Conservation (phyloP, 2,329 filamentous ascomycete species). For the Fusarium chuoi region DNA sequence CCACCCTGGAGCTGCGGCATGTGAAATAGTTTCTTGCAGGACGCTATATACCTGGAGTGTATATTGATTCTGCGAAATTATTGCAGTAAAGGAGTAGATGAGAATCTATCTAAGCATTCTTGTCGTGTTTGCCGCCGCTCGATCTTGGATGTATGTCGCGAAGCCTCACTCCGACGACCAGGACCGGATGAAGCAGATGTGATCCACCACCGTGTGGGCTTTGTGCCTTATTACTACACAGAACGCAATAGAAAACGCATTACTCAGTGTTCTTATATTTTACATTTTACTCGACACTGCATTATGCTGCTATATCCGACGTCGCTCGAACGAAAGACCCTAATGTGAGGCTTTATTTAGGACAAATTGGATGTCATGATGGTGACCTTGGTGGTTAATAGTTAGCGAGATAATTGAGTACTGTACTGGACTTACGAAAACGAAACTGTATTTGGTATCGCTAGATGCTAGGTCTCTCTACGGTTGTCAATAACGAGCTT, state of each 20-base stretch:
- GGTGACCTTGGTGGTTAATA: neutral
- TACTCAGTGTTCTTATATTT: neutral
- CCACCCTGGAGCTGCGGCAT: neutral
- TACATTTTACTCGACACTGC: neutral
- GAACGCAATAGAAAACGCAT: neutral
- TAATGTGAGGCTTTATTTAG: neutral
- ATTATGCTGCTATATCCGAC: neutral
- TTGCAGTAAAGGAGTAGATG: no score
- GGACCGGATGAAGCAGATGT: neutral
- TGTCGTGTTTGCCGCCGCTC: neutral
- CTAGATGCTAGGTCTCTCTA: neutral
- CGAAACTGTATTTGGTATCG: neutral
- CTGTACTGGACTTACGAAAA: neutral
- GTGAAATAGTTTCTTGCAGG: neutral
- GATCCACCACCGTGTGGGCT: neutral
- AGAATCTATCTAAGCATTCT: neutral
- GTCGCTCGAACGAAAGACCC: neutral
- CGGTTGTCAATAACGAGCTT: neutral
- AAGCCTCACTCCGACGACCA: neutral
- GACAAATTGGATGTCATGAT: slow-evolving; percentile 1
- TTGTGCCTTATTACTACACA: neutral
- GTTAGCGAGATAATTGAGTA: neutral
- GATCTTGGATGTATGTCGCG: neutral
- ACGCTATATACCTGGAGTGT: neutral
- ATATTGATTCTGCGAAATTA: neutral